A percentile compares a stretch with the other conserved stretches of the same genome.
These are phyloP conservation scores for Cyclotella choctawhatcheeana DNA, from an alignment of 108 stramenopile genomes.

Conservation along the genomic window DNA sequence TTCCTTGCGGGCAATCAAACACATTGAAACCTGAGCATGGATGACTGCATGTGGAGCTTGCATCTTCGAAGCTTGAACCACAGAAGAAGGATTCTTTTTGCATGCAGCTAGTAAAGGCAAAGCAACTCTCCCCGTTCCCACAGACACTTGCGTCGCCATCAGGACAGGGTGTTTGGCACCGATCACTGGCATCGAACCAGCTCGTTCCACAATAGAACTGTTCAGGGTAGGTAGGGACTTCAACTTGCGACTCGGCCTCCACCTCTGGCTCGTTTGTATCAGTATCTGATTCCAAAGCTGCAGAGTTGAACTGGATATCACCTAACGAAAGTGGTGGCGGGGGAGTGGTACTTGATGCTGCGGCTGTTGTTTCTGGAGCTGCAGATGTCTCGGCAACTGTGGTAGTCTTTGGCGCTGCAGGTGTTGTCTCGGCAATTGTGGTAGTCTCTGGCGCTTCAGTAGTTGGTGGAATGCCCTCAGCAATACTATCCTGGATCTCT, in stretches of 20 bases:
- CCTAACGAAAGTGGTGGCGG: neutral
- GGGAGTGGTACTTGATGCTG: neutral
- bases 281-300: neutral
- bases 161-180: constrained; percentile 23
- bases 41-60: constrained; percentile 25
- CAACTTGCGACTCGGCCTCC: neutral
- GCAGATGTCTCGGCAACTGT: neutral
- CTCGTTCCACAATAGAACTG: constrained; percentile 36
- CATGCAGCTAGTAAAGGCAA: constrained; percentile 36
- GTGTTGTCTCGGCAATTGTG: neutral
- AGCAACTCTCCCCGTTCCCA: constrained; percentile 28
- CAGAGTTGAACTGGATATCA: constrained; percentile 8
- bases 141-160: constrained; percentile 38
- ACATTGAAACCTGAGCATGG: constrained; percentile 25
- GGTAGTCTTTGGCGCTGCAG: neutral
- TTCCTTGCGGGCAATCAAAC: constrained; percentile 27
- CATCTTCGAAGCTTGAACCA: constrained; percentile 32
- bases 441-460: neutral
- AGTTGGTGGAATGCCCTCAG: neutral
- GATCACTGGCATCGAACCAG: constrained; percentile 37
- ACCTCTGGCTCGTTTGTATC: neutral
- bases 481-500: neutral
- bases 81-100: constrained; percentile 26
- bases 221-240: constrained; percentile 13
- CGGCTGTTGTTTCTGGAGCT: neutral